Conservation (phyloP, 306 rosid species). For the Cucurbita argyrosperma region DNA sequence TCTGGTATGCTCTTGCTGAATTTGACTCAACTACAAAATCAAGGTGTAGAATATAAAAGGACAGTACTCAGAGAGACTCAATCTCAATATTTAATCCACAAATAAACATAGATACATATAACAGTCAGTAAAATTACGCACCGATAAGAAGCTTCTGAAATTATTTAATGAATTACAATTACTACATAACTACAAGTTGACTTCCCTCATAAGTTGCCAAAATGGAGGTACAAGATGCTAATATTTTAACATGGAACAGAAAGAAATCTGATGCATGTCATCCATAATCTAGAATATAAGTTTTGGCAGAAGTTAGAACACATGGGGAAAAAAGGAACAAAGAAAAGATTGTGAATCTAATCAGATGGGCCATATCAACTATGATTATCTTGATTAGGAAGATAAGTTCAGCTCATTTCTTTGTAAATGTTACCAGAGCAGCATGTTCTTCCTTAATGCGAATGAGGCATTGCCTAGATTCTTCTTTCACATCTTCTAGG, state of each 20-base stretch:
- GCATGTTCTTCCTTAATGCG: conserved; percentile 61
- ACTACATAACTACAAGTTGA: not conserved
- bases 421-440: conserved; percentile 36
- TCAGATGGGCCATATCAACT: conserved; percentile 1
- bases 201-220: not conserved
- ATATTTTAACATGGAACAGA: not conserved
- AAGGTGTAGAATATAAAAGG: conserved; percentile 6
- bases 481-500: conserved; percentile 56
- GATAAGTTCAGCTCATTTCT: not conserved
- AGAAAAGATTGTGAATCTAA: not conserved
- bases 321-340: not conserved
- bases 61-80: not conserved
- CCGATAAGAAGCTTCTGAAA: not conserved
- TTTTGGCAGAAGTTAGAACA: not conserved
- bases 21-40: conserved; percentile 41
- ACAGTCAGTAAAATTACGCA: not conserved
- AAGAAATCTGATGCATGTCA: not conserved
- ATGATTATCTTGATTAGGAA: conserved; percentile 3
- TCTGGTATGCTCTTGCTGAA: conserved; percentile 51
- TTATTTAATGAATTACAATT: not conserved
- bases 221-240: not conserved
- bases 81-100: not conserved
- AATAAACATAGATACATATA: not conserved
- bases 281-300: conserved; percentile 1
- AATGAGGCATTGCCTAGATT: conserved; percentile 43